Conservation (phyloP, 2,329 filamentous ascomycete species). For the Xylaria sp. region DNA sequence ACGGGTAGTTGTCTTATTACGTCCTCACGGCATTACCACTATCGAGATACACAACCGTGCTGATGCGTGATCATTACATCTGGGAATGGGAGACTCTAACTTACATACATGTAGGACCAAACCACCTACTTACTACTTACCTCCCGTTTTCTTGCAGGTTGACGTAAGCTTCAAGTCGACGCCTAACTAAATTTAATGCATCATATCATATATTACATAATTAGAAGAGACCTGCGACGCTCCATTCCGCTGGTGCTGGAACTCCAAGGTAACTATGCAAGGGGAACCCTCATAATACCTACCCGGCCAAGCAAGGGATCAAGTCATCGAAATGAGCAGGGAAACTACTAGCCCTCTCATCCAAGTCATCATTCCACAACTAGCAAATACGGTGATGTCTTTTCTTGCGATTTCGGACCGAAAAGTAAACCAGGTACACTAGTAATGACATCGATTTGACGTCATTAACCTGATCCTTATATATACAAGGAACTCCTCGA, state of each 20-base stretch:
- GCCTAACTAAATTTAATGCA: too few species aligned
- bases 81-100: neutral
- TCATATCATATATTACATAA: neutral
- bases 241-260: neutral
- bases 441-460: constrained; percentile 19
- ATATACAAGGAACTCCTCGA: constrained; percentile 5
- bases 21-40: neutral
- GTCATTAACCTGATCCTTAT: constrained; percentile 13
- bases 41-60: neutral
- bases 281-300: neutral
- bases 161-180: too few species aligned
- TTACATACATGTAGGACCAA: too few species aligned
- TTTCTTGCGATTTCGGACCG: constrained; percentile 17
- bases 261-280: neutral
- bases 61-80: neutral
- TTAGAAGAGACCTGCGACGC: neutral
- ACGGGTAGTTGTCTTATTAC: too few species aligned
- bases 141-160: neutral
- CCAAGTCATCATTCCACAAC: constrained; percentile 12
- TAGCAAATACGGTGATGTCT: neutral
- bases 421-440: neutral
- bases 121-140: neutral
- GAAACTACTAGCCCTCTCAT: neutral
- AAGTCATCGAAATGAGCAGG: neutral
- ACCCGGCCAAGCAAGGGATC: neutral